Base-by-base conservation (phyloP, 2,329 filamentous ascomycete species). In the Ophiostoma fasciatum region DNA sequence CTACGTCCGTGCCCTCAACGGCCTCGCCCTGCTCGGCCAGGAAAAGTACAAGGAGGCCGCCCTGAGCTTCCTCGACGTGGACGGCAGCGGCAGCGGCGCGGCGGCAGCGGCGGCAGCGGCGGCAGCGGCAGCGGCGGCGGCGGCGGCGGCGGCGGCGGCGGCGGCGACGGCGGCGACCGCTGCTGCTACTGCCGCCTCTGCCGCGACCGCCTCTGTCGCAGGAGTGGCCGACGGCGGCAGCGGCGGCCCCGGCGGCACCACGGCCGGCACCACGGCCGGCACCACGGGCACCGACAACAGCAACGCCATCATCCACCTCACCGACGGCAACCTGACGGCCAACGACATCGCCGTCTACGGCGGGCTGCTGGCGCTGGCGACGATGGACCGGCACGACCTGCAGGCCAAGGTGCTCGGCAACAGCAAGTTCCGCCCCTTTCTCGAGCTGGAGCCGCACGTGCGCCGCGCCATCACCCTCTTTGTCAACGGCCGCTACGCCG, bases 311-410 rank as follows among this genome's bases (percentile, higher is more conserved):
- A 57, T 40, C 56, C 68, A 49, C 64, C 81, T 80, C 54, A 80
- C 74, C 42, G 71, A 82, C 35, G 38, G 39, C 7, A 67, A 93
- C 19, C 66, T 83, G 31, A 85, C 76, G 20, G 70, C 78, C 7
- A 94, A 94, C 51, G 90, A 98, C 49, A 64, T 98, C 17, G 88
- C 90, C 15, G 71, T 90, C 8, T 98, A 96, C 48, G 90, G 88
- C 33, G 87, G 83, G 5, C 71, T 98, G 18, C 79, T 88, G 45
- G 83, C 90, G 6, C 70, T 98, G 18, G 88, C 88, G 19, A 85
- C 83, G 2, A 92, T 96, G 81, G 71, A 82, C 41, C 74, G 90
- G 32, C 63, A 66, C 7, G 75, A 83, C 42, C 65, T 98, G 17
- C 80, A 90, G 53, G 61, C 59, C 6, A 64, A 66, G 7, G 84